Conservation (phyloP, 202 grass and related monocot genomes). For the Cymbopogon flexuosus region DNA sequence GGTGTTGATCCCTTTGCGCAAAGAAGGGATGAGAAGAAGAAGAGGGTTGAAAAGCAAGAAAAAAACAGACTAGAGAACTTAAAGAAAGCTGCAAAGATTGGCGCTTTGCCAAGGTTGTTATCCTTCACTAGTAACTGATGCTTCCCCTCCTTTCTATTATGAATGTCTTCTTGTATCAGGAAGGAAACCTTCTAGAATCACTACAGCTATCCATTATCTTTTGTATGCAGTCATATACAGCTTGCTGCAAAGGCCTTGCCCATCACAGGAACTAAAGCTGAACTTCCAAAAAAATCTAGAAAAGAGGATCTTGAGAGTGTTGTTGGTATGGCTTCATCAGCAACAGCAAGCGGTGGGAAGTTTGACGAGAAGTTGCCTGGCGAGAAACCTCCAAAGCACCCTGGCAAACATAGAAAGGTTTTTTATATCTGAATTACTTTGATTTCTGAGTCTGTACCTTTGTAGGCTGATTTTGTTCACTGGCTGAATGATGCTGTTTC, state of each 20-base stretch:
- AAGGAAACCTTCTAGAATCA: slow-evolving; percentile 14
- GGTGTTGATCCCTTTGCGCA: slow-evolving; percentile 43
- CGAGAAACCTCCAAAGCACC: slow-evolving; percentile 78
- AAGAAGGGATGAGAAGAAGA: slow-evolving; percentile 81
- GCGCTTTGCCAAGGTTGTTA: slow-evolving; percentile 76
- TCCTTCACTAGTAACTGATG: not conserved
- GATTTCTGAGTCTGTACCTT: not conserved
- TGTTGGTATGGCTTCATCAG: slow-evolving; percentile 74
- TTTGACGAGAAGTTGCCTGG: slow-evolving; percentile 86
- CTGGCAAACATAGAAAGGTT: slow-evolving; percentile 89
- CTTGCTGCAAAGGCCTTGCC: slow-evolving; percentile 81
- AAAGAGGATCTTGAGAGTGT: slow-evolving; percentile 89
- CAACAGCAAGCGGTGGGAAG: slow-evolving; percentile 95
- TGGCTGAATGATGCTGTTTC: not conserved
- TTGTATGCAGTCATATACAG: slow-evolving; percentile 74
- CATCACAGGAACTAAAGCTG: slow-evolving; percentile 69
- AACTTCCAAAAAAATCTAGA: slow-evolving; percentile 64
- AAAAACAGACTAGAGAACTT: slow-evolving; percentile 79
- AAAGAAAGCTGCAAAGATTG: slow-evolving; percentile 77
- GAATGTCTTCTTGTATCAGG: not conserved
- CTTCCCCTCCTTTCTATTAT: not conserved
- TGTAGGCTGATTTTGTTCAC: not conserved
- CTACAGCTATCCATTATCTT: not conserved
- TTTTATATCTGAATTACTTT: not conserved
- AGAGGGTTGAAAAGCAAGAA: slow-evolving; percentile 79